Percentiles rank a stretch among this genome's conserved stretches.
These are phyloP conservation scores for Exidia glandulosa DNA, from an alignment of 768 basidiomycete species.

Conservation along the genomic window DNA sequence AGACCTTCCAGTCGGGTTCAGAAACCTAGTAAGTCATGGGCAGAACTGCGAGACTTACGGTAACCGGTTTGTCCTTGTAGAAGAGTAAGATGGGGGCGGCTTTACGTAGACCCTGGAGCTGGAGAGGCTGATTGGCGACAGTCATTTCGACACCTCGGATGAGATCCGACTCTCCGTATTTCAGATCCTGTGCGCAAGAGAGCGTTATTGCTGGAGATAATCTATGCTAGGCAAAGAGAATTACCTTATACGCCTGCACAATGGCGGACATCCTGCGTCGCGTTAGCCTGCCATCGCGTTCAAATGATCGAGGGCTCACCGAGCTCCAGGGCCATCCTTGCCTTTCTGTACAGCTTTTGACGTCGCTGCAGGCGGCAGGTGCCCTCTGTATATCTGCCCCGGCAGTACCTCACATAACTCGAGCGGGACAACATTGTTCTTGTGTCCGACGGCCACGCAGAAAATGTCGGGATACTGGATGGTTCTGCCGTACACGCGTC, in stretches of 20 bases:
- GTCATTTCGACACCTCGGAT: conserved; percentile 63
- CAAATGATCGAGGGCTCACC: too few relatives aligned
- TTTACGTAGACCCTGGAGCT: conserved; percentile 50
- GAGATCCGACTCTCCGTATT: conserved; percentile 66
- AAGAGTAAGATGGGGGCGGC: conserved; percentile 51
- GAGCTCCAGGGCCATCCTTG: conserved; percentile 47
- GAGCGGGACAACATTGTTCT: conserved; percentile 32
- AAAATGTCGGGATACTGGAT: conserved; percentile 51
- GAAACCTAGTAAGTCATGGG: neutral
- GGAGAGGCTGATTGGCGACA: conserved; percentile 42
- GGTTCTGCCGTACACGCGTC: conserved; percentile 35
- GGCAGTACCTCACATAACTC: conserved; percentile 51
- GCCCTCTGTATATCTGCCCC: conserved; percentile 64
- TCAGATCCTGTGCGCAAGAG: conserved; percentile 14
- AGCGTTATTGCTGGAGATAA: conserved; percentile 33
- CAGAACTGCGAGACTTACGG: neutral
- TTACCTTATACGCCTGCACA: conserved; percentile 28
- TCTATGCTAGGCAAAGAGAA: neutral
- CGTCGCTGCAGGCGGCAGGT: conserved; percentile 57
- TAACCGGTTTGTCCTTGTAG: neutral
- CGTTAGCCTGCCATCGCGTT: too few relatives aligned
- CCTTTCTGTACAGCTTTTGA: conserved; percentile 53
- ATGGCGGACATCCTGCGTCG: conserved; percentile 51
- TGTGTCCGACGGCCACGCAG: conserved; percentile 50
- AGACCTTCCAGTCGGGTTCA: too few relatives aligned